phyloP scores from a whole-genome alignment of 2,329 filamentous ascomycete genomes.

The Neoascochyta sp. region DNA sequence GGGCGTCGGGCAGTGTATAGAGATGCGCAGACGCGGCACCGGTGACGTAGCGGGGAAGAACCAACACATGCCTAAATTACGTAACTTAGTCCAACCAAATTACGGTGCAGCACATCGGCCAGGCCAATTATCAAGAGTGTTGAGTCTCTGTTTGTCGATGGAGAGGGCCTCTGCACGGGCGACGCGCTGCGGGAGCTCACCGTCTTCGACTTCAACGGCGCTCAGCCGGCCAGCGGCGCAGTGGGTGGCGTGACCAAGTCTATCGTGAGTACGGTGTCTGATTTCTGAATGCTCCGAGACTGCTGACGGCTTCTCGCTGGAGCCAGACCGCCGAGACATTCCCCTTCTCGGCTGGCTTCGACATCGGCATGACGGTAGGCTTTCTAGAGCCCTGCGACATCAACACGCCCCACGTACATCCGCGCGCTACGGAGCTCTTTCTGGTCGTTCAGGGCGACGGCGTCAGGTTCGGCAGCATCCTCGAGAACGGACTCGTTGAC shows the following conservation, averaged over 20 bases:
- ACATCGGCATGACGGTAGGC: constrained; percentile 38
- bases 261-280: too few relatives aligned
- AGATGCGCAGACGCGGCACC: too few relatives aligned
- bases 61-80: too few relatives aligned
- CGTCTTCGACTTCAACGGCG: constrained; percentile 60
- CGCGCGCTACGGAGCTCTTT: neutral
- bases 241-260: constrained; percentile 48
- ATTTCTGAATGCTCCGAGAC: too few relatives aligned
- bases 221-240: constrained; percentile 46
- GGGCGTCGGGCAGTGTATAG: too few relatives aligned
- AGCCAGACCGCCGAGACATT: constrained; percentile 41
- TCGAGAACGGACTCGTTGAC: neutral
- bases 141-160: too few relatives aligned
- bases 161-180: constrained; percentile 29
- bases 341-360: constrained; percentile 39
- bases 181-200: constrained; percentile 42
- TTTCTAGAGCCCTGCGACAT: constrained; percentile 46
- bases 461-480: neutral
- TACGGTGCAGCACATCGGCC: too few relatives aligned
- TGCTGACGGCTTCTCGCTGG: too few relatives aligned
- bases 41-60: too few relatives aligned
- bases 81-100: too few relatives aligned
- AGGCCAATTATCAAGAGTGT: too few relatives aligned
- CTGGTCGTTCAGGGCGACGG: neutral
- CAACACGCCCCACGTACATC: constrained; percentile 45